These are phyloP conservation scores for Fraxinus albicans DNA, from an alignment of 305 asterid species.

Conservation along the genomic window DNA sequence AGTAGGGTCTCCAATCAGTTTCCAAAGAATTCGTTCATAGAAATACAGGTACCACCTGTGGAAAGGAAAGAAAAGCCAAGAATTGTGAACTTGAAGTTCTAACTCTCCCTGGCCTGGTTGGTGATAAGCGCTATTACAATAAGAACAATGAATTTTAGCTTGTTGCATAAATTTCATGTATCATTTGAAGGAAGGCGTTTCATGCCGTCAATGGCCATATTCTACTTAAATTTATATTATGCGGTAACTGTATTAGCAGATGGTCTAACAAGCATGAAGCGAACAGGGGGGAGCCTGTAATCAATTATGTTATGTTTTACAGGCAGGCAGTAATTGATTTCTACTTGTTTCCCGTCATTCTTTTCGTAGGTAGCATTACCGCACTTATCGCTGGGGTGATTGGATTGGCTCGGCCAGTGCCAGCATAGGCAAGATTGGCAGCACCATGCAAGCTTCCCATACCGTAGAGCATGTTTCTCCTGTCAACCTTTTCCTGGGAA, in stretches of 20 bases:
- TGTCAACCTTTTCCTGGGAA: neutral
- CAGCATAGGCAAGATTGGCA: constrained; percentile 4
- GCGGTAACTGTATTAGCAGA: constrained; percentile 35
- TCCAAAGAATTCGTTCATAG: constrained; percentile 34
- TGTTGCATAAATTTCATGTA: constrained; percentile 37
- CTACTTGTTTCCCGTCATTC: neutral
- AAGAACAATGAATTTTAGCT: constrained; percentile 46
- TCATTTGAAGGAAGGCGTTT: constrained; percentile 25
- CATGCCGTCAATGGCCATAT: constrained; percentile 39
- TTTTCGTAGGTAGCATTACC: constrained; percentile 26
- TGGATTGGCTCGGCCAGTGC: constrained; percentile 43
- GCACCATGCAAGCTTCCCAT: neutral
- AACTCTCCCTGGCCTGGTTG: constrained; percentile 29
- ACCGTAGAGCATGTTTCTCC: constrained; percentile 21
- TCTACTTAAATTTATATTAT: constrained; percentile 32
- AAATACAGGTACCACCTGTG: constrained; percentile 47
- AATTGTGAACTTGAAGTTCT: constrained; percentile 35
- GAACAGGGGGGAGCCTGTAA: constrained; percentile 37
- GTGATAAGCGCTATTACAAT: constrained; percentile 42
- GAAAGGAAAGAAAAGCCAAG: constrained; percentile 44
- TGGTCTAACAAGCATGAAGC: constrained; percentile 12
- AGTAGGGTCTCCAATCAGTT: constrained; percentile 33
- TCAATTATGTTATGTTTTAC: constrained; percentile 27
- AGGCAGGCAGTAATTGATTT: constrained; percentile 60
- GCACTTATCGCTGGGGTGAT: constrained; percentile 49